phyloP scores from a whole-genome alignment of 164 flowering plant species.

The Dillenia suffruticosa region DNA sequence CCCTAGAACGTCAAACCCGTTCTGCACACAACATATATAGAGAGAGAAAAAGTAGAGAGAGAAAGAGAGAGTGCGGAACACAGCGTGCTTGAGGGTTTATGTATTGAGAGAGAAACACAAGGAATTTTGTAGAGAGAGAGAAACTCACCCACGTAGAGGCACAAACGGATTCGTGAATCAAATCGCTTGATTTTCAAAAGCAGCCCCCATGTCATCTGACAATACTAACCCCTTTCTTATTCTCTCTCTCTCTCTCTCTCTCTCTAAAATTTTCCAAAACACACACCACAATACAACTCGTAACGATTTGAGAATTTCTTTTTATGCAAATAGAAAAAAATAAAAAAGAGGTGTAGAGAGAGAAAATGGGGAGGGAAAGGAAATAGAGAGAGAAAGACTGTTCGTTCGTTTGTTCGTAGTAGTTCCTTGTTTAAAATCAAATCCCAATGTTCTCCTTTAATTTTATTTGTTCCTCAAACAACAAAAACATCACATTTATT shows the following conservation, averaged over 20 bases:
- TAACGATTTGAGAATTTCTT: neutral
- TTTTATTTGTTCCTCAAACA: neutral
- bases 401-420: constrained; percentile 26
- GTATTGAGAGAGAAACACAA: too few species aligned
- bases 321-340: neutral
- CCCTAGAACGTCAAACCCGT: too few species aligned
- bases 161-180: constrained; percentile 11
- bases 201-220: neutral
- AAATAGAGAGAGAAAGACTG: constrained; percentile 24
- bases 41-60: too few species aligned
- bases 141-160: neutral
- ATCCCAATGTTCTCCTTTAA: neutral
- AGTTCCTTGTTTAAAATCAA: neutral
- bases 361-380: constrained; percentile 2
- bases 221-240: too few species aligned
- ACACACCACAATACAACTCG: neutral
- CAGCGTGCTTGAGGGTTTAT: too few species aligned
- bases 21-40: too few species aligned
- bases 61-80: too few species aligned
- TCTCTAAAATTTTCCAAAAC: too few species aligned
- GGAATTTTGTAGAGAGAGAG: too few species aligned
- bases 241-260: neutral
- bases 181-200: constrained; percentile 12
- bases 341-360: constrained; percentile 8
- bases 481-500: neutral